Evolutionary conservation across 228 moss, liverwort and hornwort genomes (phyloP).

Genomic region (Sphagnum magellanicum): DNA sequence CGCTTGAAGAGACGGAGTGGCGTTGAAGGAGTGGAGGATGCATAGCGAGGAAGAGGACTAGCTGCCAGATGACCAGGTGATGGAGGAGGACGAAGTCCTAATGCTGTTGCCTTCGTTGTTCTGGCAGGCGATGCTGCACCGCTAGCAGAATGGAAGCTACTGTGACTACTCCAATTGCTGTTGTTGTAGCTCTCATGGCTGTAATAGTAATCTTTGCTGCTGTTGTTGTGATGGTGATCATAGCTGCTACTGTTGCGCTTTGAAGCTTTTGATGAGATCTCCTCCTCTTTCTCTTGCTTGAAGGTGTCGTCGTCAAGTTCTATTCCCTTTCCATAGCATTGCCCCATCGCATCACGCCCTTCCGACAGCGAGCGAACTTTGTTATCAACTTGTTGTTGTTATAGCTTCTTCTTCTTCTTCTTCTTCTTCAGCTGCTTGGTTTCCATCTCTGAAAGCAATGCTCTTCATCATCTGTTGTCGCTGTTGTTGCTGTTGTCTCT

Average conservation of each 20-base stretch:
- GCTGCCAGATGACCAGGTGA: slow-evolving; percentile 70
- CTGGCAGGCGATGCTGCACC: too few species aligned
- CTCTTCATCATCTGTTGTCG: too few species aligned
- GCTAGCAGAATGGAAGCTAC: too few species aligned
- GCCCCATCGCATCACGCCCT: slow-evolving; percentile 68
- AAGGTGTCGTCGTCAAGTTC: slow-evolving; percentile 31
- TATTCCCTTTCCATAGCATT: slow-evolving; percentile 54
- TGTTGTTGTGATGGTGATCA: slow-evolving; percentile 31
- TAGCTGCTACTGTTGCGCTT: slow-evolving; percentile 32
- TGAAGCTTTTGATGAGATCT: slow-evolving; percentile 17
- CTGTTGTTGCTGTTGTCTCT: too few species aligned
- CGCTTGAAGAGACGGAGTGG: slow-evolving; percentile 75
- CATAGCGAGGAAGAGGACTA: slow-evolving; percentile 73
- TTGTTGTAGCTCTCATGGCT: too few species aligned
- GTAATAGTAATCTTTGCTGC: too few species aligned
- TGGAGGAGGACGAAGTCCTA: slow-evolving; percentile 24
- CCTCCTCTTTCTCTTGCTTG: slow-evolving; percentile 22
- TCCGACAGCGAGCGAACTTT: not conserved
- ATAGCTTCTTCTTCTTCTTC: too few species aligned
- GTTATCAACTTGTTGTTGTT: too few species aligned
- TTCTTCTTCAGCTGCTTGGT: too few species aligned
- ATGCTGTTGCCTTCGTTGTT: too few species aligned
- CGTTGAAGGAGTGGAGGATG: slow-evolving; percentile 78
- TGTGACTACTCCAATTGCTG: too few species aligned
- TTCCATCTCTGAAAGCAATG: too few species aligned